Conservation (phyloP, 441 rosid species). For the Adansonia rubrostipa region DNA sequence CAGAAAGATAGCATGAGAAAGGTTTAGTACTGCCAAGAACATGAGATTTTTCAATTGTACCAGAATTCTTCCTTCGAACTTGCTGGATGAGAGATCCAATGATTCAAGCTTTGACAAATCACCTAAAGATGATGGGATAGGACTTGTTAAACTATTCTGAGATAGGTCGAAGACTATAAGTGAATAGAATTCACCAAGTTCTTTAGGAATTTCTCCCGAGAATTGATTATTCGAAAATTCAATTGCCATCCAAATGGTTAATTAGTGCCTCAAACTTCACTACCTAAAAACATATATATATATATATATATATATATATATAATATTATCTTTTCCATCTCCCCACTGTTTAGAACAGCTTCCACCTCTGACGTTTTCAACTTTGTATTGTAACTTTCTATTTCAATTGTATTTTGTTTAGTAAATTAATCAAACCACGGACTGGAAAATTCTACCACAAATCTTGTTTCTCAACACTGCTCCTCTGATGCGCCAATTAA, state of each 20-base stretch:
- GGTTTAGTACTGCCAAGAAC: constrained; percentile 28
- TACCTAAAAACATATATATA: no score
- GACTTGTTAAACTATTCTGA: constrained; percentile 28
- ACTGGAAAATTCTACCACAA: neutral
- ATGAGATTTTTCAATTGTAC: neutral
- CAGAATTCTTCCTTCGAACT: neutral
- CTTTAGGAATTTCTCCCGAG: constrained; percentile 32
- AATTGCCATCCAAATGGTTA: constrained; percentile 20
- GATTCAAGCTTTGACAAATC: constrained; percentile 10
- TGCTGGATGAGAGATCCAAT: neutral
- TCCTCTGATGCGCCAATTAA: no score
- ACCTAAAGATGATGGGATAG: constrained; percentile 31
- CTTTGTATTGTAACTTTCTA: neutral
- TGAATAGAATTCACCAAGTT: neutral
- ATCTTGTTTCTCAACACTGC: neutral
- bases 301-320: no score
- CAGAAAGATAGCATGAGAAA: neutral
- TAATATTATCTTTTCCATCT: no score
- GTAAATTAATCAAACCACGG: neutral
- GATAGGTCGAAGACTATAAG: constrained; percentile 36
- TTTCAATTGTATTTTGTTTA: neutral
- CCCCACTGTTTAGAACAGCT: no score
- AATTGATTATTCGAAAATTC: constrained; percentile 34
- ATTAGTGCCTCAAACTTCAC: constrained; percentile 11
- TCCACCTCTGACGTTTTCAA: neutral